Conservation (phyloP, 2,329 filamentous ascomycete genomes). For the Aspergillus clavatus region DNA sequence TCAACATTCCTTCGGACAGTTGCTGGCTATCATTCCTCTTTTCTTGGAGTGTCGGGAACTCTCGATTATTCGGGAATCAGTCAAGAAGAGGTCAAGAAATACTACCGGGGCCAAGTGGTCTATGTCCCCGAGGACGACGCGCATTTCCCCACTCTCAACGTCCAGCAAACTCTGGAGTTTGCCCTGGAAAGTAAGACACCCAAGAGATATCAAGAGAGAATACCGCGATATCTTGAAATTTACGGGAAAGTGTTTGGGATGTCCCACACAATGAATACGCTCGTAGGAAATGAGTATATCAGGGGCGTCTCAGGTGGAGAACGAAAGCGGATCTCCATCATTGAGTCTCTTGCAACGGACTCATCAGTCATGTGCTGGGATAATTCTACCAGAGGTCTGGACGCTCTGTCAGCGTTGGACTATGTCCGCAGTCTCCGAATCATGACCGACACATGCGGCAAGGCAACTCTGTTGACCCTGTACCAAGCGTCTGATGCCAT, state of each 20-base stretch:
- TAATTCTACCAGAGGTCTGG: constrained; percentile 68
- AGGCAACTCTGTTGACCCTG: constrained; percentile 61
- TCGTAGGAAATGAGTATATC: constrained; percentile 51
- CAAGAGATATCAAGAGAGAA: constrained; percentile 55
- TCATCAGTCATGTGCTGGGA: constrained; percentile 69
- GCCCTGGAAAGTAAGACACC: constrained; percentile 66
- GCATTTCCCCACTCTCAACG: constrained; percentile 65
- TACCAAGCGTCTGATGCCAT: constrained; percentile 64
- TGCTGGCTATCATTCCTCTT: constrained; percentile 60
- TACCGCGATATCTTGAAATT: constrained; percentile 61
- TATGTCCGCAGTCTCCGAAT: constrained; percentile 62
- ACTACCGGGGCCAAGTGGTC: constrained; percentile 64
- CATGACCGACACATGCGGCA: constrained; percentile 66
- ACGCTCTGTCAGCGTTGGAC: constrained; percentile 68
- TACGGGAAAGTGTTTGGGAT: constrained; percentile 70
- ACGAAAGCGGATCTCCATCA: constrained; percentile 68
- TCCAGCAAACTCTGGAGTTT: constrained; percentile 68
- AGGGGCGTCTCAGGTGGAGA: constrained; percentile 70
- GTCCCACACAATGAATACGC: constrained; percentile 63
- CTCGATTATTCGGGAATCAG: constrained; percentile 65
- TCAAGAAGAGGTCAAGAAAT: constrained; percentile 57
- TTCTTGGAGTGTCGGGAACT: constrained; percentile 60
- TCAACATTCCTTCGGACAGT: constrained; percentile 68
- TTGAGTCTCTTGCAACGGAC: constrained; percentile 66
- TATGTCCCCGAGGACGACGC: constrained; percentile 69